These are phyloP conservation scores for Rusavskia elegans DNA, from an alignment of 495 filamentous ascomycete genomes.

Conservation along the genomic window DNA sequence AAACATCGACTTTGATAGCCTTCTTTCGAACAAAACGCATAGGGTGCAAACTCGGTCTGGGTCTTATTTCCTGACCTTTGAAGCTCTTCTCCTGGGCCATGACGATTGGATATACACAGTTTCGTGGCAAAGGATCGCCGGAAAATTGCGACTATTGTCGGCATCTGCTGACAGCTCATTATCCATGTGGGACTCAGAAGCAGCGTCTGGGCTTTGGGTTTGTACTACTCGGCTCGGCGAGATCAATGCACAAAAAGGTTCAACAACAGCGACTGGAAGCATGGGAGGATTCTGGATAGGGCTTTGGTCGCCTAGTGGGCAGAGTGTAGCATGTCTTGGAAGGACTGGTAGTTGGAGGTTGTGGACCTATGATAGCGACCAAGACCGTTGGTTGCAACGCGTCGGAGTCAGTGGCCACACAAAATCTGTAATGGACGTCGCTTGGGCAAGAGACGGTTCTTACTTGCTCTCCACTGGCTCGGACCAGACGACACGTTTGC, in stretches of 20 bases:
- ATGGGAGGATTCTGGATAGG: conserved; percentile 93
- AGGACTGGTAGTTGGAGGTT: conserved; percentile 87
- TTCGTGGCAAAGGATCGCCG: conserved; percentile 46
- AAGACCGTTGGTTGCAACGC: conserved; percentile 56
- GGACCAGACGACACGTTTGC: conserved; percentile 90
- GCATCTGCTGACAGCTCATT: conserved; percentile 92
- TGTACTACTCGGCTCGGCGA: conserved; percentile 74
- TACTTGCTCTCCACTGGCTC: conserved; percentile 79
- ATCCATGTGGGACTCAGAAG: conserved; percentile 78
- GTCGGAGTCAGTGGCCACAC: conserved; percentile 76
- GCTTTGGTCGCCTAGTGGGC: conserved; percentile 73
- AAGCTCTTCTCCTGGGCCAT: conserved; percentile 86
- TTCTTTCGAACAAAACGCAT: conserved; percentile 78
- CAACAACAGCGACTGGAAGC: conserved; percentile 88
- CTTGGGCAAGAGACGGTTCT: conserved; percentile 69
- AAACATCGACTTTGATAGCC: conserved; percentile 41
- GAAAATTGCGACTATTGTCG: conserved; percentile 59
- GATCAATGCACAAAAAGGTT: conserved; percentile 83
- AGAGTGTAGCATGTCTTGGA: conserved; percentile 60
- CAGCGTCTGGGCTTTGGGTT: conserved; percentile 75
- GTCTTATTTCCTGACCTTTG: conserved; percentile 73
- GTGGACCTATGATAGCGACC: conserved; percentile 43
- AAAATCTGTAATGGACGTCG: conserved; percentile 56
- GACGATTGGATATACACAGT: conserved; percentile 96
- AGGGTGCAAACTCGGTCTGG: conserved; percentile 38